Evolutionary conservation across 805 yeast species (phyloP).

Genomic region (Zygotorulaspora florentina): DNA sequence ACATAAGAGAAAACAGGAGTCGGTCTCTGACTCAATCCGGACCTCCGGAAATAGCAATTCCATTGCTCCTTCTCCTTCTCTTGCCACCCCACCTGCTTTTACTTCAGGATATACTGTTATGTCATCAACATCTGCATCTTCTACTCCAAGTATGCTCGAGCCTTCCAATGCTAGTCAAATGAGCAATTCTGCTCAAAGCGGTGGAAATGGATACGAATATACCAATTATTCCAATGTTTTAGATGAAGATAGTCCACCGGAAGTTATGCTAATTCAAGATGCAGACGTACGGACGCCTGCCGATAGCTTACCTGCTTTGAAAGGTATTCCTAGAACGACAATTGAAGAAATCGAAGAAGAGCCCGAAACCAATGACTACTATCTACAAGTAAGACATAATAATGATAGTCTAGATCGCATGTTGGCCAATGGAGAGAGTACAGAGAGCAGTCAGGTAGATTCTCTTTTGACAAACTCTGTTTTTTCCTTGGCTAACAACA

Average conservation of each 20-base stretch:
- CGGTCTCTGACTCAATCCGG: slow-evolving; percentile 26
- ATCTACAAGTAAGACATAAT: slow-evolving; percentile 4
- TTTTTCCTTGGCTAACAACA: slow-evolving; percentile 18
- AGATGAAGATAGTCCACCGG: slow-evolving; percentile 12
- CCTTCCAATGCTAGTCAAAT: slow-evolving; percentile 7
- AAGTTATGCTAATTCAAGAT: slow-evolving; percentile 8
- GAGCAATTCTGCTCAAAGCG: slow-evolving; percentile 2
- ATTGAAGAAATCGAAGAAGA: slow-evolving; percentile 16
- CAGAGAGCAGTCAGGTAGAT: slow-evolving; percentile 26
- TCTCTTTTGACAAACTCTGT: slow-evolving; percentile 26
- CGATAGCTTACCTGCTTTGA: slow-evolving; percentile 17
- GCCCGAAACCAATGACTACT: slow-evolving; percentile 1
- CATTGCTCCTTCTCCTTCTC: slow-evolving; percentile 14
- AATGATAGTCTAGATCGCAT: slow-evolving; percentile 8
- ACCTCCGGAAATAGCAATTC: slow-evolving; percentile 6
- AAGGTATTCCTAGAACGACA: slow-evolving; percentile 16
- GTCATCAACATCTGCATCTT: slow-evolving; percentile 21
- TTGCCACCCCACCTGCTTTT: slow-evolving; percentile 16
- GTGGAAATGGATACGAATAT: slow-evolving; percentile 2
- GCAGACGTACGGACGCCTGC: slow-evolving; percentile 19
- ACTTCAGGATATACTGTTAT: slow-evolving; percentile 15
- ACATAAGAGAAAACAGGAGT: slow-evolving; percentile 32
- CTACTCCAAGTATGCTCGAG: slow-evolving; percentile 23
- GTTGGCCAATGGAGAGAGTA: slow-evolving; percentile 18
- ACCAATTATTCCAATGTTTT: slow-evolving; percentile 8